Evolutionary conservation across 2,329 filamentous ascomycete species (phyloP), one percentile per base, ranked within the genome.

Genomic region (Pseudocercospora fuligena): DNA sequence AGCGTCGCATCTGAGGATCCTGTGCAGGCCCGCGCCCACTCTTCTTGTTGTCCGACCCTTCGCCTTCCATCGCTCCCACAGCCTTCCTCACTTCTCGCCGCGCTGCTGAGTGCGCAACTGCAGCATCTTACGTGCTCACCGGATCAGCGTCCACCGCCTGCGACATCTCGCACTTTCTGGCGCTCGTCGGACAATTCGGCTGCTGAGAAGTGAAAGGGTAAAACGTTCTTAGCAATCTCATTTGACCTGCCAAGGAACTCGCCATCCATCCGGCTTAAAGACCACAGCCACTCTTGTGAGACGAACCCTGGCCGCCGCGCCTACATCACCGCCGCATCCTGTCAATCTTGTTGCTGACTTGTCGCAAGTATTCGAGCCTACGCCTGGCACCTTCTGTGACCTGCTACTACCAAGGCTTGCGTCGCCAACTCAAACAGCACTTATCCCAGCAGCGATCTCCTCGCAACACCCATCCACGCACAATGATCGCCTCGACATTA

Each of bases 401-500:
- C 23, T 47, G 43, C 43, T 46, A 19, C 19, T 46, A 31, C 47
- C 47, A 21, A 25, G 47, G n/a, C 47, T 51, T 25, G 21, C 47
- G n/a, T 51, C 29, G 29, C 47, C 21, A 19, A 47, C 43, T 7
- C 49, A 53, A 53, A 53, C 49, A 53, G 21, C 49, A 53, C 49
- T 9, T 14, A 29, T 54, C 51, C 51, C 21, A 54, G 25, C 51
- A 25, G 21, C 49, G 21, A 53, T 36, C 53, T 36, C 27, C 53
- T 57, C 53, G 53, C 53, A n/a, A 58, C 40, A 43, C 19, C 31
- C 11, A 16, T 61, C 23, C 63, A 65, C 36, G 40, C 63, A 65
- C 46, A 47, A 69, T 69, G 67, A 58, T 65, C 56, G 65, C 60
- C 57, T 58, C 33, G 36, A 59, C 54, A 21, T 69, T 67, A 69